phyloP scores from a whole-genome alignment of 148 eudicot species.

The Chenopodium suecicum region DNA sequence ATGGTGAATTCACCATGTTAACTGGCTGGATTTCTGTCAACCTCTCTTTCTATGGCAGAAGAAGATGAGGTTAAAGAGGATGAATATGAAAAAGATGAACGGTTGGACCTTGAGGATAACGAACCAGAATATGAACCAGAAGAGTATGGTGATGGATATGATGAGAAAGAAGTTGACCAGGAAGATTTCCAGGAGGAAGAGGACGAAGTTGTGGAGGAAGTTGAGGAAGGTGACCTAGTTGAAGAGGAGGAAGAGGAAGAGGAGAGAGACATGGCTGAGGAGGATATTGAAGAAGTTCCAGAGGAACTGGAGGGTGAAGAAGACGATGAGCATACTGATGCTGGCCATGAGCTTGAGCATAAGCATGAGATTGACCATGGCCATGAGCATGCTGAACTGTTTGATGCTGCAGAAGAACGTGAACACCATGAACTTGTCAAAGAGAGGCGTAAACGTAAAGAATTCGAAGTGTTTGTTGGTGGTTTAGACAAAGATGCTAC shows the following conservation, averaged over 20 bases:
- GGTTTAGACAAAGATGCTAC: slow-evolving; percentile 99
- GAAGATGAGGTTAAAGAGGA: slow-evolving; percentile 79
- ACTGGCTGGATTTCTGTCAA: slow-evolving; percentile 40
- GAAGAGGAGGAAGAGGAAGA: slow-evolving; percentile 78
- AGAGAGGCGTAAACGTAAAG: slow-evolving; percentile 93
- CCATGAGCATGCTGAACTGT: slow-evolving; percentile 47
- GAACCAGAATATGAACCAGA: slow-evolving; percentile 95
- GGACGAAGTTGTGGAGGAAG: slow-evolving; percentile 63
- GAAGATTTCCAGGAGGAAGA: slow-evolving; percentile 71
- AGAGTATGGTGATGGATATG: slow-evolving; percentile 82
- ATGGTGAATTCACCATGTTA: slow-evolving; percentile 36
- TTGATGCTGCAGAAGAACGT: slow-evolving; percentile 65
- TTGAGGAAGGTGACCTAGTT: slow-evolving; percentile 51
- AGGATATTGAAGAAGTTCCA: slow-evolving; percentile 56
- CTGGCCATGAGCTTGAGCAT: slow-evolving; percentile 33
- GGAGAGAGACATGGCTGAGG: slow-evolving; percentile 59
- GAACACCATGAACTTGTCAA: slow-evolving; percentile 81
- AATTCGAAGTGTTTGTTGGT: slow-evolving; percentile 96
- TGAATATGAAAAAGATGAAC: slow-evolving; percentile 83
- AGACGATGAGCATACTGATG: slow-evolving; percentile 60
- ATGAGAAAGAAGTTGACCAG: slow-evolving; percentile 78
- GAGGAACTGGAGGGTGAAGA: slow-evolving; percentile 85
- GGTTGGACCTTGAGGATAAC: slow-evolving; percentile 94
- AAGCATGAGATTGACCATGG: slow-evolving; percentile 42
- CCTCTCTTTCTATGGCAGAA: slow-evolving; percentile 69